A percentile compares a stretch with the other conserved stretches of the same genome.
Evolutionary conservation across 2,329 filamentous ascomycete genomes (phyloP).

Genomic region (Sclerotinia borealis): DNA sequence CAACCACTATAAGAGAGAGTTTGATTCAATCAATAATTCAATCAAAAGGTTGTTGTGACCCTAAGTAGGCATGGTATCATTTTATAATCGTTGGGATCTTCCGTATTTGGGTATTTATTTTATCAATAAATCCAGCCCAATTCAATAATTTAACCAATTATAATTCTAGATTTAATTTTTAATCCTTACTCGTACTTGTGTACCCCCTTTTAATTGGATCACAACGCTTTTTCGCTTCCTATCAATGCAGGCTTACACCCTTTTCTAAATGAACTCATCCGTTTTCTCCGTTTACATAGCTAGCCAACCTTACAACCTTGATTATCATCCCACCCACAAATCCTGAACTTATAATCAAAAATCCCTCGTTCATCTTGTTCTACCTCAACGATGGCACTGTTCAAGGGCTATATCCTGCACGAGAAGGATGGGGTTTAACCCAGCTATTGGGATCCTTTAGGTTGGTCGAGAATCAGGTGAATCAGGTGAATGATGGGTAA

Average conservation of each 20-base stretch:
- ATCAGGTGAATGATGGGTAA: not conserved
- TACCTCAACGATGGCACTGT: conserved; percentile 7
- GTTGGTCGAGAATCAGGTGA: conserved; percentile 5
- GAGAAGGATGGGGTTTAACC: not conserved
- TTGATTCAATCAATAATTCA: no score
- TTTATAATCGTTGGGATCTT: not conserved
- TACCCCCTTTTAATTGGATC: not conserved
- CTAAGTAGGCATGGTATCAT: not conserved
- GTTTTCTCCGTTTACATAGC: no score
- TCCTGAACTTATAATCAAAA: not conserved
- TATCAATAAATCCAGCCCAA: not conserved
- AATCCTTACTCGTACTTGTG: not conserved
- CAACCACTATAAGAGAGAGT: no score
- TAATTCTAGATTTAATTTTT: not conserved
- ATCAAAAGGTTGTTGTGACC: not conserved
- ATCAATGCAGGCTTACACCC: no score
- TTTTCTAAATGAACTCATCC: no score
- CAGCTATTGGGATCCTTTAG: conserved; percentile 7
- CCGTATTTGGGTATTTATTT: not conserved
- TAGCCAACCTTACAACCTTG: not conserved
- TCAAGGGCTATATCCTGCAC: not conserved
- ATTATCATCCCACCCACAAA: not conserved
- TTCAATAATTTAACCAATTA: not conserved
- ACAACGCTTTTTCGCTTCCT: not conserved
- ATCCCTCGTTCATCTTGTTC: not conserved